phyloP scores from a whole-genome alignment of 2,329 filamentous ascomycete species.

The Fusarium clavum region DNA sequence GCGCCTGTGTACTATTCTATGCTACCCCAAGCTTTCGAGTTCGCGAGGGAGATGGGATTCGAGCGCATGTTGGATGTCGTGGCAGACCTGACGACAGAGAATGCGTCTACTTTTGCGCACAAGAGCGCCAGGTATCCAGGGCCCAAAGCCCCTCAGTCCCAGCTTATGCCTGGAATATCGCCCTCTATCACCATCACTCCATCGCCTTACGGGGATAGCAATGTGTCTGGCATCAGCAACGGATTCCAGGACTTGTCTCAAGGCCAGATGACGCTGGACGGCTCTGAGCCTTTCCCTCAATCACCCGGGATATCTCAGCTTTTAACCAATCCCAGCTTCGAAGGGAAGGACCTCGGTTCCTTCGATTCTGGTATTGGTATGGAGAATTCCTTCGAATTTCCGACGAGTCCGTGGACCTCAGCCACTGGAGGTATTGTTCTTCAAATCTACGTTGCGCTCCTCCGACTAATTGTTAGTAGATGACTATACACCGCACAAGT shows the following conservation, averaged over 20 bases:
- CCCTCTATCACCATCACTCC: background rate
- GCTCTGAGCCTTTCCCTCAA: background rate
- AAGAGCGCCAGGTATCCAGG: conserved; percentile 26
- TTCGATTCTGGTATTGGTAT: conserved; percentile 43
- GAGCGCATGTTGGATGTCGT: conserved; percentile 38
- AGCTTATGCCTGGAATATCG: background rate
- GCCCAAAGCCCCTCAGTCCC: conserved; percentile 1
- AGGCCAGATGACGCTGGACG: background rate
- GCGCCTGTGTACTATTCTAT: conserved; percentile 33
- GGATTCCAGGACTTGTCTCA: conserved; percentile 8
- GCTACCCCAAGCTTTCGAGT: conserved; percentile 37
- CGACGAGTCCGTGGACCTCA: conserved; percentile 25
- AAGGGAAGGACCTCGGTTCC: conserved; percentile 16
- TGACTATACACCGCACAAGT: background rate
- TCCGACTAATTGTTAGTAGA: background rate
- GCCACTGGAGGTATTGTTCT: conserved; percentile 31
- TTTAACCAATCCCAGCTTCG: conserved; percentile 28
- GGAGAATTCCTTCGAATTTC: conserved; percentile 5
- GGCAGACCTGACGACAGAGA: conserved; percentile 1
- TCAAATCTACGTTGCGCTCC: background rate
- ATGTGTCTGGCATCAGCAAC: conserved; percentile 34
- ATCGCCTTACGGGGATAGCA: conserved; percentile 1
- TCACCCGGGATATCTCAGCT: conserved; percentile 23
- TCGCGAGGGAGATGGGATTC: conserved; percentile 37
- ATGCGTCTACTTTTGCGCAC: conserved; percentile 1